A percentile compares a stretch with the other conserved stretches of the same genome.
phyloP scores from a whole-genome alignment of 345 rosid genomes.

The Garcia nutans region DNA sequence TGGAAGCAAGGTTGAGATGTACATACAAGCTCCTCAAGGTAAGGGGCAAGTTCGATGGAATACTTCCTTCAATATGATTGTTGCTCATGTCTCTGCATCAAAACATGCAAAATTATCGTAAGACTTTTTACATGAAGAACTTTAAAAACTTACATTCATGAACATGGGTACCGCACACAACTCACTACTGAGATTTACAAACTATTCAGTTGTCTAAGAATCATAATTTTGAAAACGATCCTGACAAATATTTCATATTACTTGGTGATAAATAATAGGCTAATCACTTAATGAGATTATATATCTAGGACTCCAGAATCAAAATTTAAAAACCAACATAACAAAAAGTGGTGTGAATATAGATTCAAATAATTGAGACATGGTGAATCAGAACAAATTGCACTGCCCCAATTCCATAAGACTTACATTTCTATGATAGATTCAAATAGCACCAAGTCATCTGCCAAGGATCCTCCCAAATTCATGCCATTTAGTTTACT shows the following conservation, averaged over 20 bases:
- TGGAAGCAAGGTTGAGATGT: background rate
- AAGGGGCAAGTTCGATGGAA: constrained; percentile 68
- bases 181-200: background rate
- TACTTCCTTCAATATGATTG: constrained; percentile 78
- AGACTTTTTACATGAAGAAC: background rate
- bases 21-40: constrained; percentile 69
- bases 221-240: background rate
- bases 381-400: background rate
- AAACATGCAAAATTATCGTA: constrained; percentile 15
- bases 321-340: constrained; percentile 1
- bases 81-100: constrained; percentile 76
- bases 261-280: background rate
- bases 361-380: background rate
- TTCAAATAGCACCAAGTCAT: constrained; percentile 48
- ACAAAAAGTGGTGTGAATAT: background rate
- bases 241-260: background rate
- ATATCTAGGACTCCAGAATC: background rate
- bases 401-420: background rate
- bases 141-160: background rate
- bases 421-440: constrained; percentile 77
- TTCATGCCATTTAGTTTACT: constrained; percentile 65
- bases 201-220: background rate
- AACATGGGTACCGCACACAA: background rate
- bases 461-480: constrained; percentile 61
- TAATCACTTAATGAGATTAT: background rate